phyloP scores from a whole-genome alignment of 805 yeast genomes.

The Saturnispora ahearnii region DNA sequence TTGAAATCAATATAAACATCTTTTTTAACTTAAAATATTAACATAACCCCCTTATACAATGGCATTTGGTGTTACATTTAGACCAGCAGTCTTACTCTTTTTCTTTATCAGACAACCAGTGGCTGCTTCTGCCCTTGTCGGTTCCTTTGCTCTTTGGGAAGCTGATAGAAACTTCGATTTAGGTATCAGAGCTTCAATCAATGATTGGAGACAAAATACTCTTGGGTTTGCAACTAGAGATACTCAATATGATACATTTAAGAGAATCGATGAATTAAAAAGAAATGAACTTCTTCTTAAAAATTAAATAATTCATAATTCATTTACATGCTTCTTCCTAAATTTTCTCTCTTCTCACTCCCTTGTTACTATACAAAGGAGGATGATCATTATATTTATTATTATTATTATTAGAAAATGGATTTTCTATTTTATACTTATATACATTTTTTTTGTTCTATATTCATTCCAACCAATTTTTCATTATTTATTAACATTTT shows the following conservation, averaged over 20 bases:
- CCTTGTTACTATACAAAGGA: no score
- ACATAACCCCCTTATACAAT: slow-evolving; percentile 5
- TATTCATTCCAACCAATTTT: neutral
- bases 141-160: slow-evolving; percentile 30
- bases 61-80: slow-evolving; percentile 24
- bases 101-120: slow-evolving; percentile 31
- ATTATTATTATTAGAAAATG: no score
- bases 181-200: slow-evolving; percentile 26
- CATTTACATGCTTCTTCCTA: no score
- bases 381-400: no score
- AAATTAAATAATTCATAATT: neutral
- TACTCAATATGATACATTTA: slow-evolving; percentile 24
- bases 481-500: neutral
- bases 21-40: no score
- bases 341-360: no score
- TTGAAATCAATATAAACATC: no score
- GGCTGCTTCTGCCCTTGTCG: slow-evolving; percentile 27
- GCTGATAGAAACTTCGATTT: slow-evolving; percentile 26
- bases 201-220: slow-evolving; percentile 20
- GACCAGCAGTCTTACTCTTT: slow-evolving; percentile 31
- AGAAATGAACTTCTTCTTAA: slow-evolving; percentile 18
- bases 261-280: slow-evolving; percentile 26
- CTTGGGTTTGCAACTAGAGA: slow-evolving; percentile 29
- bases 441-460: neutral
- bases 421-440: neutral